A percentile compares a stretch with the other conserved stretches of the same genome.
Evolutionary conservation across 257 asterid genomes (phyloP).

Genomic region (Datura wrightii): DNA sequence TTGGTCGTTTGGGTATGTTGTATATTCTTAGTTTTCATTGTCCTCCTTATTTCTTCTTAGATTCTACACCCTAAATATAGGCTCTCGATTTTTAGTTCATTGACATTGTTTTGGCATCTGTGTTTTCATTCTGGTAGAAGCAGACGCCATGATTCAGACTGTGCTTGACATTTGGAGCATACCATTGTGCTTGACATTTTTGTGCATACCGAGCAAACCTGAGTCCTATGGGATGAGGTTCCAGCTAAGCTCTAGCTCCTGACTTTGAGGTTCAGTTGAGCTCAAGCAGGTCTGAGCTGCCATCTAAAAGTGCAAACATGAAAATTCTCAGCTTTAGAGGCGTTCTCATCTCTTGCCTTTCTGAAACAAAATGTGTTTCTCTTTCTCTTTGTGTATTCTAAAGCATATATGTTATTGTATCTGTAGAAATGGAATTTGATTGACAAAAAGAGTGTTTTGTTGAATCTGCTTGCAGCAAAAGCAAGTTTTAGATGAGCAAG

Average conservation of each 20-base stretch:
- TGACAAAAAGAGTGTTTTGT: conserved; percentile 32
- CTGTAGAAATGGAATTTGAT: conserved; percentile 23
- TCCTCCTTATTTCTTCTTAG: not conserved
- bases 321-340: not conserved
- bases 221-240: not conserved
- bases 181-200: not conserved
- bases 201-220: not conserved
- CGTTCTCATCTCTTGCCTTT: conserved; percentile 26
- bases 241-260: not conserved
- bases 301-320: not conserved
- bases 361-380: conserved; percentile 1
- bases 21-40: not conserved
- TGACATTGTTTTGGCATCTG: conserved; percentile 4
- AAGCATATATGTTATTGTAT: conserved; percentile 7
- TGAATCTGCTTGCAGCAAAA: conserved; percentile 58
- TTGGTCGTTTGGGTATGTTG: not conserved
- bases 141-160: not conserved
- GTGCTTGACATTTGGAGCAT: not conserved
- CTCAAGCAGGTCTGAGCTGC: conserved; percentile 23
- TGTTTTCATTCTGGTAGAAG: not conserved
- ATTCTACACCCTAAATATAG: not conserved
- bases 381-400: not conserved
- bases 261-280: conserved; percentile 17
- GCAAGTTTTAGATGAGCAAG: conserved; percentile 53
- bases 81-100: not conserved